These are phyloP conservation scores for Microstegium vimineum DNA, from an alignment of 176 grass and related monocot species.

Conservation along the genomic window DNA sequence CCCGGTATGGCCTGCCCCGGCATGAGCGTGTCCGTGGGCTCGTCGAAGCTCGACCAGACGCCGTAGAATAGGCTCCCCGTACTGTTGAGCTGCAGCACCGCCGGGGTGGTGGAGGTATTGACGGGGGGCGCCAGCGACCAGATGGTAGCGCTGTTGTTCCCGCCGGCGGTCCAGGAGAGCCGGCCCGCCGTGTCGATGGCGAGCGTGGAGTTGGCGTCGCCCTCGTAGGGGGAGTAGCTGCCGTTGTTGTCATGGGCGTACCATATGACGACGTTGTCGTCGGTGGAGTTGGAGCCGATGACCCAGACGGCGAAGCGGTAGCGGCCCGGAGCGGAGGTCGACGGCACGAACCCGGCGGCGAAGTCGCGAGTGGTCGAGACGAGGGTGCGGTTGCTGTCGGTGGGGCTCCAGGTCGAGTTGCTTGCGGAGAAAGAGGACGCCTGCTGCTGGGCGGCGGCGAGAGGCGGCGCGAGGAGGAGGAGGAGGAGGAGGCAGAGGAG, in stretches of 20 bases:
- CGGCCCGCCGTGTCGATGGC: slow-evolving; percentile 13
- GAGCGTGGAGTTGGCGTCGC: slow-evolving; percentile 12
- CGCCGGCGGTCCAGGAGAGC: slow-evolving; percentile 32
- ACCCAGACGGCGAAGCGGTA: slow-evolving; percentile 75
- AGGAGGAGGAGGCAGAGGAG: neutral
- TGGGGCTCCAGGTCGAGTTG: slow-evolving; percentile 40
- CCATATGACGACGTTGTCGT: slow-evolving; percentile 44
- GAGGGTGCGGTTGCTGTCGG: slow-evolving; percentile 38
- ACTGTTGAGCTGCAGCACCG: slow-evolving; percentile 11
- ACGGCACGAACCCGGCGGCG: slow-evolving; percentile 52
- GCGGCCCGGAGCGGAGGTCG: neutral
- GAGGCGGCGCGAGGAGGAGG: slow-evolving; percentile 11
- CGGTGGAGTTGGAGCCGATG: neutral
- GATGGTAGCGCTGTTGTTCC: neutral
- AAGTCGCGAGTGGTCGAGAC: slow-evolving; percentile 29
- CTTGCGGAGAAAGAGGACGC: slow-evolving; percentile 24
- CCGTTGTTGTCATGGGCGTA: neutral
- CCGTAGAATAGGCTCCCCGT: slow-evolving; percentile 32
- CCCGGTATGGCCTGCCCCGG: slow-evolving; percentile 37
- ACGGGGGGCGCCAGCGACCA: neutral
- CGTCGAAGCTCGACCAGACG: slow-evolving; percentile 32
- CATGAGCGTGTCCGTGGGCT: slow-evolving; percentile 58
- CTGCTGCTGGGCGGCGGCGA: slow-evolving; percentile 16
- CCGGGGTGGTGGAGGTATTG: neutral
- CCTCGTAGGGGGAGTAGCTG: neutral